These are phyloP conservation scores for Arxiozyma telluris DNA, from an alignment of 1,139 yeast species.

Conservation along the genomic window DNA sequence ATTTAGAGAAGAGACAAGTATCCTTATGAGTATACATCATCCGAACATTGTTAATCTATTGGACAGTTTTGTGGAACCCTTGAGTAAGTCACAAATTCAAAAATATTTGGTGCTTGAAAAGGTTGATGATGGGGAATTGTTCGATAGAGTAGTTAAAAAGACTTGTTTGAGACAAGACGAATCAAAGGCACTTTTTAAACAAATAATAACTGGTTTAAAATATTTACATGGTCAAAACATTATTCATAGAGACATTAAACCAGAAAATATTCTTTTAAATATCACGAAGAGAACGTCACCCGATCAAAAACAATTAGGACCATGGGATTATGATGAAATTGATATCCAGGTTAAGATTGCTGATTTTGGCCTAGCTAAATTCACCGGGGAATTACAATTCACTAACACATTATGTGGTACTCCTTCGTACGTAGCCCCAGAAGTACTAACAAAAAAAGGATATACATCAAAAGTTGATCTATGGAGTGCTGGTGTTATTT, in stretches of 20 bases:
- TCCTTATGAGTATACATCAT: conserved; percentile 57
- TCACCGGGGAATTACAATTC: conserved; percentile 66
- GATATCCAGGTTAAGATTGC: conserved; percentile 67
- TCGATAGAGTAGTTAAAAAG: conserved; percentile 59
- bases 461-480: conserved; percentile 66
- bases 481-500: conserved; percentile 73
- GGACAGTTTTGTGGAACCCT: conserved; percentile 62
- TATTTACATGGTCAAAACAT: conserved; percentile 58
- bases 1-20: conserved; percentile 58
- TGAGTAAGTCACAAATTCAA: conserved; percentile 44
- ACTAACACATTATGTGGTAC: conserved; percentile 78
- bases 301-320: conserved; percentile 45
- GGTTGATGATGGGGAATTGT: conserved; percentile 65
- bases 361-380: conserved; percentile 73
- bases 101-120: conserved; percentile 66
- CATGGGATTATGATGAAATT: conserved; percentile 62
- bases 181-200: conserved; percentile 51
- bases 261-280: conserved; percentile 63
- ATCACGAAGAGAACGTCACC: conserved; percentile 39
- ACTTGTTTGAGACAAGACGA: conserved; percentile 53
- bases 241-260: conserved; percentile 71
- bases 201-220: conserved; percentile 50
- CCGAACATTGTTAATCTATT: conserved; percentile 61
- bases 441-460: conserved; percentile 48
- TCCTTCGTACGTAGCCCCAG: conserved; percentile 80